A percentile compares a stretch with the other conserved stretches of the same genome.
Evolutionary conservation across 2,329 filamentous ascomycete genomes (phyloP).

Genomic region (Exserohilum turcica): DNA sequence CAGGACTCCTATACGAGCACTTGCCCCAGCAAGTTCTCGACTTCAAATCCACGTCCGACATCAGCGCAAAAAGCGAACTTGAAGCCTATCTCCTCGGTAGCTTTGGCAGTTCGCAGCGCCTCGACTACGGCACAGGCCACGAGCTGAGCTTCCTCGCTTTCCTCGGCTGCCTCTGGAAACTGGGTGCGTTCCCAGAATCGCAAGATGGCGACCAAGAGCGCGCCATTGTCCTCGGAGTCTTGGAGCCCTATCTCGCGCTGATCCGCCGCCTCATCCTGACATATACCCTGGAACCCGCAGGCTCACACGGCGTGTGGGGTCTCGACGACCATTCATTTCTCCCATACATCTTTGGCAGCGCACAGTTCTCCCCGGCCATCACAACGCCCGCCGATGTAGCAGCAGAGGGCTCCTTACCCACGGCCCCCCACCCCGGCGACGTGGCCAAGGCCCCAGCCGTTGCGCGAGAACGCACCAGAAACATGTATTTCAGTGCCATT

Average conservation of each 20-base stretch:
- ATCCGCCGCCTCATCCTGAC: conserved; percentile 82
- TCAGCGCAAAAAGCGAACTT: conserved; percentile 68
- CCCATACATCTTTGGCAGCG: conserved; percentile 93
- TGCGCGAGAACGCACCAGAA: conserved; percentile 48
- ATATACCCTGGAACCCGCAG: conserved; percentile 93
- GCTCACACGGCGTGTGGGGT: conserved; percentile 97
- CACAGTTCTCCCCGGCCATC: conserved; percentile 82
- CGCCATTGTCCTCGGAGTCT: conserved; percentile 77
- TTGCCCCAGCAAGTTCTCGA: conserved; percentile 58
- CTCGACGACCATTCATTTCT: conserved; percentile 96
- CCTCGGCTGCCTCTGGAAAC: conserved; percentile 86
- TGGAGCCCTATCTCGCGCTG: conserved; percentile 85
- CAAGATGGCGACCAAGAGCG: conserved; percentile 67
- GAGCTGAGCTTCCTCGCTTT: conserved; percentile 96
- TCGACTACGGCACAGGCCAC: conserved; percentile 96
- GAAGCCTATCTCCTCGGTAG: conserved; percentile 78
- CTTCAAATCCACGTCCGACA: conserved; percentile 35
- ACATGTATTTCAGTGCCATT: conserved; percentile 91
- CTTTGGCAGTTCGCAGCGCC: conserved; percentile 84
- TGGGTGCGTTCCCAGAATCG: conserved; percentile 74
- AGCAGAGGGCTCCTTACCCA: conserved; percentile 74
- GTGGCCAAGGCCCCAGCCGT: conserved; percentile 58
- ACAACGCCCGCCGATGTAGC: conserved; percentile 62
- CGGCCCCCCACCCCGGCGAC: conserved; percentile 70
- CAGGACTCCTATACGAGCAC: conserved; percentile 62